Percentiles rank a stretch among this genome's conserved stretches.
Evolutionary conservation across 1,284 basidiomycete genomes (phyloP).

Genomic region (Dichomitus squalens): DNA sequence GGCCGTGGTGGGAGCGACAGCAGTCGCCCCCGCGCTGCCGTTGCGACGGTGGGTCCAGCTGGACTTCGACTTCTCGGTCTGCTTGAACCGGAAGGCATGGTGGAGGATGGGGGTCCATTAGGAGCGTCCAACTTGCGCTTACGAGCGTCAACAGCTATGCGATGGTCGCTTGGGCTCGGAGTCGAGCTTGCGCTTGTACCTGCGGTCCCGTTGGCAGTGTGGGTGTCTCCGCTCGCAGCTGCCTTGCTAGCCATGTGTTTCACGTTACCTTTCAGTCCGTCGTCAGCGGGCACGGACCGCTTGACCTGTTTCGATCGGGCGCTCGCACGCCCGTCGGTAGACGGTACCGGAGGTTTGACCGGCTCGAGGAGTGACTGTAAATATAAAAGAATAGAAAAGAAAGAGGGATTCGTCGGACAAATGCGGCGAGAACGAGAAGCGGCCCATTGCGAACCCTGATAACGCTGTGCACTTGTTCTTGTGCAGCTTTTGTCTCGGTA

Average conservation of each 20-base stretch:
- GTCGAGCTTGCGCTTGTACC: conserved; percentile 1
- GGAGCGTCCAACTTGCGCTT: conserved; percentile 28
- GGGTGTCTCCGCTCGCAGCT: conserved; percentile 3
- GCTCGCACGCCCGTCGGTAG: neutral
- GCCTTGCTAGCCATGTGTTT: neutral
- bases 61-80: conserved; percentile 1
- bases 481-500: conserved; percentile 22
- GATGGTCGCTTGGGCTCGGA: conserved; percentile 5
- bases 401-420: conserved; percentile 48
- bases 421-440: conserved; percentile 45
- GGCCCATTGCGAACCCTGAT: conserved; percentile 70
- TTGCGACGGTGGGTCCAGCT: neutral
- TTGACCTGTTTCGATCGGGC: conserved; percentile 6
- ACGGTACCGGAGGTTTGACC: conserved; percentile 16
- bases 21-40: neutral
- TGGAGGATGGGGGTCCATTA: conserved; percentile 9
- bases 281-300: neutral
- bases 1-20: conserved; percentile 18
- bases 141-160: conserved; percentile 30
- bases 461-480: conserved; percentile 48
- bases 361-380: conserved; percentile 46
- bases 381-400: conserved; percentile 41
- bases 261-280: conserved; percentile 22
- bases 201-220: conserved; percentile 1
- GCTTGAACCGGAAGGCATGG: conserved; percentile 7